These are phyloP conservation scores for Talaromyces sp. DNA, from an alignment of 2,329 filamentous ascomycete species.

Conservation along the genomic window DNA sequence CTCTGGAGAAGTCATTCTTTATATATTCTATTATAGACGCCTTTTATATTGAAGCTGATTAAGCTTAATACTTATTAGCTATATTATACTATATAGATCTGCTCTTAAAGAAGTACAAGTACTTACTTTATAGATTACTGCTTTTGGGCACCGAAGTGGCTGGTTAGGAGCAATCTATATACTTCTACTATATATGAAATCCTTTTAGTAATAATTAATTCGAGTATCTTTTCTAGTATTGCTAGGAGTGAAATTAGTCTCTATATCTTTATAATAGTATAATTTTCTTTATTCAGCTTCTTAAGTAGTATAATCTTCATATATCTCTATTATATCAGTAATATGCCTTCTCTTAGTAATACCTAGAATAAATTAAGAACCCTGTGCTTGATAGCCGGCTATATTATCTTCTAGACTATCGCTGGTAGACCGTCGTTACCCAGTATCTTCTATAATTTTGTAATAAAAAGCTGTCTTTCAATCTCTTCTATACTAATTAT, in stretches of 20 bases:
- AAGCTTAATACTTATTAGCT: conserved; percentile 13
- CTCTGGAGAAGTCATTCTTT: conserved; percentile 39
- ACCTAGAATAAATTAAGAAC: conserved; percentile 8
- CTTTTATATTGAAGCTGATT: conserved; percentile 45
- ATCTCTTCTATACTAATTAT: conserved; percentile 25
- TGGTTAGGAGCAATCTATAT: conserved; percentile 36
- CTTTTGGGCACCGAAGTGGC: conserved; percentile 42
- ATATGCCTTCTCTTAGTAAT: conserved; percentile 5
- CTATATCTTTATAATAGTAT: conserved; percentile 21
- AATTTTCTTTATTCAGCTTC: conserved; percentile 11
- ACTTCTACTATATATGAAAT: conserved; percentile 35
- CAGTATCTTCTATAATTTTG: conserved; percentile 16
- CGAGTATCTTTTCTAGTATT: conserved; percentile 32
- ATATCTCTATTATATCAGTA: conserved; percentile 8
- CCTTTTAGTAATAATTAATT: conserved; percentile 34
- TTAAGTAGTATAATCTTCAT: conserved; percentile 15
- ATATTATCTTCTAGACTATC: conserved; percentile 26
- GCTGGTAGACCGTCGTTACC: conserved; percentile 19
- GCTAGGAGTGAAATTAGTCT: conserved; percentile 24
- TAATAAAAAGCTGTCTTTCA: conserved; percentile 11
- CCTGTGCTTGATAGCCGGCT: conserved; percentile 23
- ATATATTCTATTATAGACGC: conserved; percentile 43
- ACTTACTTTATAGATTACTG: conserved; percentile 38
- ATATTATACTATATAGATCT: neutral
- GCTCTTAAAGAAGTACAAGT: conserved; percentile 31